phyloP scores from a whole-genome alignment of 306 rosid genomes.

The Phaseolus lunatus region DNA sequence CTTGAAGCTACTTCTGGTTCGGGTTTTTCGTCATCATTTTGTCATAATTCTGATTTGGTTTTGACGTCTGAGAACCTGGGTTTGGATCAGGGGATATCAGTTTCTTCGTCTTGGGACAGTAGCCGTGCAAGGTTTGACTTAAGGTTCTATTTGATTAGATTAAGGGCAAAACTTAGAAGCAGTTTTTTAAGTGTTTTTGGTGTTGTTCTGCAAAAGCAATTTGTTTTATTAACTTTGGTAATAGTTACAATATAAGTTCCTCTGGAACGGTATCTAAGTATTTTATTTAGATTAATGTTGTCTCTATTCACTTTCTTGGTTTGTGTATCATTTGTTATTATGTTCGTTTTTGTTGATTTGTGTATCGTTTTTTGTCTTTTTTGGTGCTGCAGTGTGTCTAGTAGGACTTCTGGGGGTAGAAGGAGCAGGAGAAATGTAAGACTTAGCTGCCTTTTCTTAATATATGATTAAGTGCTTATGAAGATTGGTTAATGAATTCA shows the following conservation, averaged over 20 bases:
- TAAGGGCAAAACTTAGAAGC: neutral
- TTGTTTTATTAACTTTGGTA: neutral
- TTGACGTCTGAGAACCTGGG: slow-evolving; percentile 81
- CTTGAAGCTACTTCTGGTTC: slow-evolving; percentile 51
- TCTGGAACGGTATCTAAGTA: neutral
- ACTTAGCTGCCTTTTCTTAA: neutral
- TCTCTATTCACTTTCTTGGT: neutral
- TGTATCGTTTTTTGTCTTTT: slow-evolving; percentile 4
- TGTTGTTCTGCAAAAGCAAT: neutral
- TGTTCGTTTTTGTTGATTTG: slow-evolving; percentile 26
- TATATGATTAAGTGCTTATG: neutral
- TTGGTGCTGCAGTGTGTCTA: slow-evolving; percentile 58
- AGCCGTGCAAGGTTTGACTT: slow-evolving; percentile 68
- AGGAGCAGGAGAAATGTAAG: slow-evolving; percentile 94
- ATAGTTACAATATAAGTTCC: neutral
- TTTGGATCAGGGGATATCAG: slow-evolving; percentile 60
- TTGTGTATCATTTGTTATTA: neutral
- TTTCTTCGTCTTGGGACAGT: slow-evolving; percentile 82
- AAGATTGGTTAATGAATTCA: slow-evolving; percentile 28
- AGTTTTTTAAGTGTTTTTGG: slow-evolving; percentile 1
- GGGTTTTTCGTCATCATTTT: slow-evolving; percentile 55
- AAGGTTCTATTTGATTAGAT: slow-evolving; percentile 22
- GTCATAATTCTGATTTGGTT: slow-evolving; percentile 58
- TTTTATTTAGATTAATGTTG: neutral
- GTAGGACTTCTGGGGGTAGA: slow-evolving; percentile 73